Evolutionary conservation across 352 stramenopile species (phyloP).

Genomic region (Blastocystis sp.): DNA sequence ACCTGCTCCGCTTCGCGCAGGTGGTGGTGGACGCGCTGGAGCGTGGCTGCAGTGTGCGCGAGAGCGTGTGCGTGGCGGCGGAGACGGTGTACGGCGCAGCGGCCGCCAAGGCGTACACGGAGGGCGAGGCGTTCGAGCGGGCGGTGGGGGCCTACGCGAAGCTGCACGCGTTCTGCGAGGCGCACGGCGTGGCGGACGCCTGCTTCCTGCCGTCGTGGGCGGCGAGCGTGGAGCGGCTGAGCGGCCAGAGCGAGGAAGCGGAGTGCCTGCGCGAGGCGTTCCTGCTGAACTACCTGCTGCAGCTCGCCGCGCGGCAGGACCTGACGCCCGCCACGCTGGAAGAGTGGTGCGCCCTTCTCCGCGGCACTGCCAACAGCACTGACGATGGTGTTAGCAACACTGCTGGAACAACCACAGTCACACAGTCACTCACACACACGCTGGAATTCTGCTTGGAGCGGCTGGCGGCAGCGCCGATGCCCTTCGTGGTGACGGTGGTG

Average conservation of each 20-base stretch:
- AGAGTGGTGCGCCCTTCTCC: conserved; percentile 5
- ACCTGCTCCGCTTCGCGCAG: conserved; percentile 30
- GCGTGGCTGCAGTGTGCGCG: not conserved
- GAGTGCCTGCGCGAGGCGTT: conserved; percentile 15
- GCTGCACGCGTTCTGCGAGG: not conserved
- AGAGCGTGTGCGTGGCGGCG: not conserved
- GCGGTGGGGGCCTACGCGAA: not conserved
- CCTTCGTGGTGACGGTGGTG: not conserved
- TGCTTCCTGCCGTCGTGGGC: not conserved
- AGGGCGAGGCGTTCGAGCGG: not conserved
- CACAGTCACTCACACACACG: too few species aligned
- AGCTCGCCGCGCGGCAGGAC: not conserved
- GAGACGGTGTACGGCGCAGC: not conserved
- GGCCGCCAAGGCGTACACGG: not conserved
- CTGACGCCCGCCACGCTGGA: not conserved
- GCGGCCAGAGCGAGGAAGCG: not conserved
- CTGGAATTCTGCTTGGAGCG: not conserved
- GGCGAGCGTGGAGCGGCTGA: not conserved
- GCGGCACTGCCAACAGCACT: not conserved
- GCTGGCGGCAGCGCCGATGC: not conserved
- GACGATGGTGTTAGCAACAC: not conserved
- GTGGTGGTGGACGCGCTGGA: conserved; percentile 38
- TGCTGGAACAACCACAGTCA: too few species aligned
- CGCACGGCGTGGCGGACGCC: not conserved
- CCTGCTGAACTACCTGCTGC: conserved; percentile 22